These are phyloP conservation scores for Rubia occidens DNA, from an alignment of 305 asterid genomes.

Conservation along the genomic window DNA sequence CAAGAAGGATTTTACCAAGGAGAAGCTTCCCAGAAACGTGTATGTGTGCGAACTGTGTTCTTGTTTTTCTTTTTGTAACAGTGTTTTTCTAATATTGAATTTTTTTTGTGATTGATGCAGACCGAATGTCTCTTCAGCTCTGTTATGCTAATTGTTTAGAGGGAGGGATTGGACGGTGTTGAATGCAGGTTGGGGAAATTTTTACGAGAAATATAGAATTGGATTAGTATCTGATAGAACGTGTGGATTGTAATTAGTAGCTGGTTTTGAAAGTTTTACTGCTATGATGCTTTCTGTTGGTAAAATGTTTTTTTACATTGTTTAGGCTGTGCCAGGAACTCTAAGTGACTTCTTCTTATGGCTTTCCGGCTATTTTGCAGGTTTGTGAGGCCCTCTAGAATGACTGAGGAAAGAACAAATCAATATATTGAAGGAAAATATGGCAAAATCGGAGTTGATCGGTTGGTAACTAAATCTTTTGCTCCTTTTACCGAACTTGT, in stretches of 20 bases:
- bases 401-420: slow-evolving; percentile 57
- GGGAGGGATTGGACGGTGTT: background rate
- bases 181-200: background rate
- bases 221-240: background rate
- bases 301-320: background rate
- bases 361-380: slow-evolving; percentile 28
- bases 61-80: background rate
- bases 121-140: slow-evolving; percentile 81
- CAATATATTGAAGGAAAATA: slow-evolving; percentile 83
- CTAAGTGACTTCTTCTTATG: slow-evolving; percentile 5
- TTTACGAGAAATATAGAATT: background rate
- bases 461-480: slow-evolving; percentile 30
- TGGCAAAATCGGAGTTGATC: slow-evolving; percentile 74
- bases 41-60: slow-evolving; percentile 20
- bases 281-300: background rate
- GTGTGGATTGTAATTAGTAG: background rate
- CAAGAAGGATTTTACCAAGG: slow-evolving; percentile 66
- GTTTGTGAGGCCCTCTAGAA: slow-evolving; percentile 88
- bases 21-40: slow-evolving; percentile 86
- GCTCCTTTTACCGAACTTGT: background rate
- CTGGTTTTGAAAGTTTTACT: background rate
- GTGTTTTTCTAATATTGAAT: background rate
- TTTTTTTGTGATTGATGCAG: slow-evolving; percentile 32
- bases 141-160: background rate
- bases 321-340: background rate